Base-by-base conservation (phyloP, 495 filamentous ascomycete genomes). In the Penicillium cataractarum region DNA sequence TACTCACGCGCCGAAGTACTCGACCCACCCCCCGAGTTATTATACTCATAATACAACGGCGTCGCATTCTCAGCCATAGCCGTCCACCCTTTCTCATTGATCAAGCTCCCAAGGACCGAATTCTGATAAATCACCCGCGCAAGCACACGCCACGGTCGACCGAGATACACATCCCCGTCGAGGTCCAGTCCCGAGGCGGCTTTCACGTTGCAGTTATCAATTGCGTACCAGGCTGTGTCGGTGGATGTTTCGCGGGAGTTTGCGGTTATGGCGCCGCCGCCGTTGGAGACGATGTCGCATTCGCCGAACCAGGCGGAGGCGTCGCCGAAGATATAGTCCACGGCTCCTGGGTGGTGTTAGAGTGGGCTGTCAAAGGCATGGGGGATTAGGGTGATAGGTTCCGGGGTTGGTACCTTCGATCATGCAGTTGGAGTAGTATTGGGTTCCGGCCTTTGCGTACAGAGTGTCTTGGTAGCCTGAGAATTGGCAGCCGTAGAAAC, bases 241-340 rank as follows among this genome's bases (percentile, higher is more conserved):
- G 69, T 73, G 32, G 74, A 67, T 0, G 75, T 74, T 58, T 82
- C 76, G 19, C 87, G 80, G 13, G 88, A 88, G 48, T 78, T 86
- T 31, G 87, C 87, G 8, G 87, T 87, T 58, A 90, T 79, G 12
- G 69, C 61, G 15, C 71, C 77, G 0, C 72, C 71, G 1, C 79
- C 79, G 32, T 83, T 76, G 29, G 88, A 85, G 6, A 81, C 72
- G 33, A 91, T 85, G 59, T 86, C 83, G 55, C 78, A 82, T 60
- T 80, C 72, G 63, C 87, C 83, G 62, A 90, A 88, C 87, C 88
- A 92, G 9, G 82, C 83, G 12, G 76, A 76, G 7, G 85, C 85
- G 68, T 86, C 84, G 15, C 89, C 89, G 72, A 89, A 91, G 63
- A 91, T 85, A 65, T 88, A 90, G 67, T 90, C 88, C 10, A 74